phyloP scores from a whole-genome alignment of 2,329 filamentous ascomycete genomes.

The Diaporthe vaccinii region DNA sequence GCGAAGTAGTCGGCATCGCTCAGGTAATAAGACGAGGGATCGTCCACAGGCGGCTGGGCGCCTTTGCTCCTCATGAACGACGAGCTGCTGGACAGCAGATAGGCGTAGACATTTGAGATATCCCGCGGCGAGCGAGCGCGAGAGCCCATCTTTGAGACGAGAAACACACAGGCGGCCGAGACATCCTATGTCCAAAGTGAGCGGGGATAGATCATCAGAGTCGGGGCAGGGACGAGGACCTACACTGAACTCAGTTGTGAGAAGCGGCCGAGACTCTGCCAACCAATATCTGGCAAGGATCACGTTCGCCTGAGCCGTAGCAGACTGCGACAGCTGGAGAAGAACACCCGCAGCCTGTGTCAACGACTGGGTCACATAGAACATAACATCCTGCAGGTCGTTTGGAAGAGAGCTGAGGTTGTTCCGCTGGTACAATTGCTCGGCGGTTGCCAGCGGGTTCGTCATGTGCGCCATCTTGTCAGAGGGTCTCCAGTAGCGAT shows the following conservation, averaged over 20 bases:
- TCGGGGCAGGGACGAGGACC: constrained; percentile 37
- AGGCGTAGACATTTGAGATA: constrained; percentile 86
- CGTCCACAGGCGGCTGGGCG: constrained; percentile 49
- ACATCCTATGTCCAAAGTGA: constrained; percentile 71
- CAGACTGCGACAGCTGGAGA: constrained; percentile 85
- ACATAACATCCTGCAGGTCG: constrained; percentile 79
- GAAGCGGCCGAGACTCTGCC: constrained; percentile 60
- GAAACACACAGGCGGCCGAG: constrained; percentile 85
- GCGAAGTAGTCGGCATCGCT: constrained; percentile 79
- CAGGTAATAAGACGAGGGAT: constrained; percentile 74
- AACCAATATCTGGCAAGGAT: constrained; percentile 87
- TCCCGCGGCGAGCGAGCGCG: constrained; percentile 83
- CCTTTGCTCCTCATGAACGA: constrained; percentile 61
- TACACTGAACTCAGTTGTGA: constrained; percentile 71
- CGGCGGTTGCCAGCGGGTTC: constrained; percentile 80
- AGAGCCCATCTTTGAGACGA: constrained; percentile 86
- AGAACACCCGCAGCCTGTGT: constrained; percentile 86
- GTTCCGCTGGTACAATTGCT: constrained; percentile 73
- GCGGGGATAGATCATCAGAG: not conserved
- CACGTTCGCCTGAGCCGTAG: constrained; percentile 87
- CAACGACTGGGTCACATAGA: constrained; percentile 78
- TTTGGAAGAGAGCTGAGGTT: constrained; percentile 71
- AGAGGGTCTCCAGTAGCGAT: not conserved
- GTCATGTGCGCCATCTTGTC: constrained; percentile 70
- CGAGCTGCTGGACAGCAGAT: constrained; percentile 76